These are phyloP conservation scores for Phaeotremella skinneri DNA, from an alignment of 768 basidiomycete genomes.

Conservation along the genomic window DNA sequence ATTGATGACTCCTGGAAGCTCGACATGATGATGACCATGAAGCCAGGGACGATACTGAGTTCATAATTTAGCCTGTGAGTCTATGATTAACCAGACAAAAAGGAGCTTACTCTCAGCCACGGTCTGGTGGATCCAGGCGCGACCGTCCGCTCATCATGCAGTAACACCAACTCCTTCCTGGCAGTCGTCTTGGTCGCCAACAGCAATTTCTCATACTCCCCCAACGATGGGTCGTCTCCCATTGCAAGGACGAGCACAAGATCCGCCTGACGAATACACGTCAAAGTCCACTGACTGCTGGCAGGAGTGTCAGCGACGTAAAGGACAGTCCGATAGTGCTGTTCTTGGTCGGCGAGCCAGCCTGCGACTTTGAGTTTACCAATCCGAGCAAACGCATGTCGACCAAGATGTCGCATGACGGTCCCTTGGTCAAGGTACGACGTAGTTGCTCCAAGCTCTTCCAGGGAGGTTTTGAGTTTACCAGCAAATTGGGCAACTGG, in stretches of 20 bases:
- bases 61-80: not conserved
- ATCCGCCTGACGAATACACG: slow-evolving; percentile 73
- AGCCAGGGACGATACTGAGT: slow-evolving; percentile 87
- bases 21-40: slow-evolving; percentile 92
- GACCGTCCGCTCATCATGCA: slow-evolving; percentile 88
- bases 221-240: slow-evolving; percentile 78
- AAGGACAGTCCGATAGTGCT: slow-evolving; percentile 85
- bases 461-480: slow-evolving; percentile 81
- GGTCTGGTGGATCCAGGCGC: slow-evolving; percentile 86
- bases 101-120: slow-evolving; percentile 75
- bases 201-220: slow-evolving; percentile 86
- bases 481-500: slow-evolving; percentile 86
- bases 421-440: slow-evolving; percentile 91
- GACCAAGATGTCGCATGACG: slow-evolving; percentile 83
- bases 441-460: slow-evolving; percentile 89
- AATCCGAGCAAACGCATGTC: slow-evolving; percentile 93
- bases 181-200: slow-evolving; percentile 97
- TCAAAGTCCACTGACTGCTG: slow-evolving; percentile 95
- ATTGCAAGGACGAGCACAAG: slow-evolving; percentile 59
- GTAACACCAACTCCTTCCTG: slow-evolving; percentile 89
- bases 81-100: slow-evolving; percentile 14
- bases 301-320: slow-evolving; percentile 96
- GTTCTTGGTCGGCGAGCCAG: slow-evolving; percentile 82
- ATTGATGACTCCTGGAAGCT: slow-evolving; percentile 58
- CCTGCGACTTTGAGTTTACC: slow-evolving; percentile 92